These are phyloP conservation scores for Schoenoplectus tabernaemontani DNA, from an alignment of 202 grass and related monocot genomes.

Conservation along the genomic window DNA sequence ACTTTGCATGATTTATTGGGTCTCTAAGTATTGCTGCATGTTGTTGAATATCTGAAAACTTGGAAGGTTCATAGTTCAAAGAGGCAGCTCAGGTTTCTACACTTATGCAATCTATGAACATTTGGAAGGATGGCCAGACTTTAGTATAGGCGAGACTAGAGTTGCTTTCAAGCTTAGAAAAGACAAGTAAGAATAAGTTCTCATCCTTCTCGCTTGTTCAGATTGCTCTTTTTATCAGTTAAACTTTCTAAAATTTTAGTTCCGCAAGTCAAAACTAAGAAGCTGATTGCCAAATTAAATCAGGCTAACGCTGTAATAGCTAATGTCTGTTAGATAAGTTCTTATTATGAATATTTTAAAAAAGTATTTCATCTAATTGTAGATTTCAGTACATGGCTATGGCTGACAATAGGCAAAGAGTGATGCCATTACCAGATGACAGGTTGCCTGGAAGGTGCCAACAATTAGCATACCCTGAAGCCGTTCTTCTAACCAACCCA, in stretches of 20 bases:
- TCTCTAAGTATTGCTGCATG: background rate
- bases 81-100: constrained; percentile 67
- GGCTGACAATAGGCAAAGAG: constrained; percentile 63
- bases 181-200: constrained; percentile 50
- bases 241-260: background rate
- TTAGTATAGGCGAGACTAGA: constrained; percentile 63
- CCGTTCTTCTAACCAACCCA: constrained; percentile 75
- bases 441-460: constrained; percentile 46
- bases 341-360: background rate
- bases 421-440: constrained; percentile 81
- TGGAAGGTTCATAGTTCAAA: constrained; percentile 60
- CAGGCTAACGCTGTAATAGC: constrained; percentile 11
- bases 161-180: constrained; percentile 84
- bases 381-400: constrained; percentile 94
- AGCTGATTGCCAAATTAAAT: background rate
- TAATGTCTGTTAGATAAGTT: background rate
- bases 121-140: constrained; percentile 67
- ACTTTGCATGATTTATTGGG: background rate
- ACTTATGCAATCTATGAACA: constrained; percentile 85
- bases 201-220: background rate
- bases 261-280: background rate
- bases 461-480: constrained; percentile 70
- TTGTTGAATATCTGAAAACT: constrained; percentile 1
- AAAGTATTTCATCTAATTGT: background rate
- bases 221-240: background rate